phyloP scores from a whole-genome alignment of 305 asterid species.

The Solanum chacoense region DNA sequence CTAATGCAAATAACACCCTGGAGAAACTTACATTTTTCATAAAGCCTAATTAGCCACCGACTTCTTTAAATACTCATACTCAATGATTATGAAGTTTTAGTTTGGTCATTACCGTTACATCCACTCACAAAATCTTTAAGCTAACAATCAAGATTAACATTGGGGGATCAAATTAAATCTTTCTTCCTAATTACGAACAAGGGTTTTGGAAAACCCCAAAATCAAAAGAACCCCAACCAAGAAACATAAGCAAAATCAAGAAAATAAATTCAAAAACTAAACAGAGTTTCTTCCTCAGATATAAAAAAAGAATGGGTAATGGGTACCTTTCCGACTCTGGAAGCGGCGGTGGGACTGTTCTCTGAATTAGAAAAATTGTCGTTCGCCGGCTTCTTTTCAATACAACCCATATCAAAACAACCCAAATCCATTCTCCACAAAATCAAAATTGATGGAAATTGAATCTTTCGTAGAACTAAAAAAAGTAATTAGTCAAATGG shows the following conservation, averaged over 20 bases:
- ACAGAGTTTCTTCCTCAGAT: not conserved
- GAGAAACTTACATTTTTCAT: not conserved
- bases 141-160: not conserved
- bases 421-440: constrained; percentile 63
- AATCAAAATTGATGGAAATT: not conserved
- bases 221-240: not conserved
- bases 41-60: not conserved
- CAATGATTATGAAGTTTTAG: not conserved
- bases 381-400: constrained; percentile 26
- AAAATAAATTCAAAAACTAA: not conserved
- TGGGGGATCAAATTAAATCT: not conserved
- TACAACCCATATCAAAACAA: constrained; percentile 72
- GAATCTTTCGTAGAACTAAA: not conserved
- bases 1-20: not conserved
- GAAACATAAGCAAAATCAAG: not conserved
- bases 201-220: not conserved
- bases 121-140: not conserved
- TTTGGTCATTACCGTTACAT: not conserved
- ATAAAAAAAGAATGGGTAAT: not conserved
- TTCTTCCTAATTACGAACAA: not conserved
- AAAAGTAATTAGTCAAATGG: not conserved
- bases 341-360: constrained; percentile 26
- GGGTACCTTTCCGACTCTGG: constrained; percentile 55
- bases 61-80: not conserved
- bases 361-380: constrained; percentile 25